Evolutionary conservation across 139 green algal species (phyloP).

Genomic region (Desmodesmus armatus): DNA sequence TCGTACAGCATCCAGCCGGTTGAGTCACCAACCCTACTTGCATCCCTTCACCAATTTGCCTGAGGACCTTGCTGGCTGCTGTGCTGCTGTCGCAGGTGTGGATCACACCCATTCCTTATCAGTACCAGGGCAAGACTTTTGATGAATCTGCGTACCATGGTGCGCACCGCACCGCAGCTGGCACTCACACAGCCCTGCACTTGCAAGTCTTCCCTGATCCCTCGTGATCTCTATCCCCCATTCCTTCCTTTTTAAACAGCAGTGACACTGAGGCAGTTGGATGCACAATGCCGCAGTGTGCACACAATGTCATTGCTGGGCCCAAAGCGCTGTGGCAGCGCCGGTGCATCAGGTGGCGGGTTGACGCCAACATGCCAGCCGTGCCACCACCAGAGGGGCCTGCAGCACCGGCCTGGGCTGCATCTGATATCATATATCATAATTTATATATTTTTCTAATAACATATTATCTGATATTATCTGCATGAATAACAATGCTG

Average conservation of each 20-base stretch:
- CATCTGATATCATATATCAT: neutral
- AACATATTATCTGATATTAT: neutral
- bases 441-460: neutral
- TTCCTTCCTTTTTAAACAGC: too few relatives aligned
- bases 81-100: slow-evolving; percentile 22
- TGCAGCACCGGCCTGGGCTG: too few relatives aligned
- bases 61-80: neutral
- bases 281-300: too few relatives aligned
- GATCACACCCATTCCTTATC: slow-evolving; percentile 28
- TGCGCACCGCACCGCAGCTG: neutral
- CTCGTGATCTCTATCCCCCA: too few relatives aligned
- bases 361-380: too few relatives aligned
- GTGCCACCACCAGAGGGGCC: too few relatives aligned
- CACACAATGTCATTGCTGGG: too few relatives aligned
- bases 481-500: neutral
- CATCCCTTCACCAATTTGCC: neutral
- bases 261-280: too few relatives aligned
- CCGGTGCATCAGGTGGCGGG: too few relatives aligned
- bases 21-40: neutral
- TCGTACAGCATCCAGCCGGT: neutral
- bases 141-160: neutral
- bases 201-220: too few relatives aligned
- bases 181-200: neutral
- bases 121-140: neutral
- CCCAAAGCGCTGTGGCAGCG: too few relatives aligned